Conservation (phyloP, 495 filamentous ascomycete species). For the Tuber microsphaerosporum region DNA sequence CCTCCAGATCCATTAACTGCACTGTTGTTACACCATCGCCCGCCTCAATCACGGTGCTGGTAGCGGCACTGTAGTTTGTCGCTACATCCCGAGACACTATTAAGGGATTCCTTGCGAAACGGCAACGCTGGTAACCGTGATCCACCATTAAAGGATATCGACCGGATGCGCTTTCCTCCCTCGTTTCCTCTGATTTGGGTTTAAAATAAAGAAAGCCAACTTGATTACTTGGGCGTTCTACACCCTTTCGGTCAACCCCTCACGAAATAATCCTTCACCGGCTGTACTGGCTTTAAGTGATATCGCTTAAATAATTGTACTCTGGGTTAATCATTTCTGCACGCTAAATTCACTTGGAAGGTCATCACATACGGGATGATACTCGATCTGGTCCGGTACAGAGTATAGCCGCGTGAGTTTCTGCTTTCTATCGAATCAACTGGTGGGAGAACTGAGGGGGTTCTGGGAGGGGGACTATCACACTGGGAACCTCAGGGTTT, state of each 20-base stretch:
- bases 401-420: neutral
- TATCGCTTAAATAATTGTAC: constrained; percentile 5
- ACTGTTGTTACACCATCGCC: neutral
- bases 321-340: neutral
- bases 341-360: neutral
- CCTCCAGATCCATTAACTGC: neutral
- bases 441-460: neutral
- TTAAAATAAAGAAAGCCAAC: neutral
- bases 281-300: neutral
- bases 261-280: neutral
- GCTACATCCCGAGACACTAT: neutral
- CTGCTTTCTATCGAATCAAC: neutral
- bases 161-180: constrained; percentile 3
- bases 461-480: neutral
- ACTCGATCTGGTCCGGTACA: neutral
- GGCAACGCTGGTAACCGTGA: constrained; percentile 1
- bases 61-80: neutral
- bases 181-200: neutral
- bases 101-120: neutral
- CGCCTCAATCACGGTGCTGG: neutral
- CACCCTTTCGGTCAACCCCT: neutral
- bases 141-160: neutral
- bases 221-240: neutral
- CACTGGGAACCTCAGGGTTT: neutral
- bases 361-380: neutral